Base-by-base conservation (phyloP, 176 grass and related monocot species). In the Musa beccarii region DNA sequence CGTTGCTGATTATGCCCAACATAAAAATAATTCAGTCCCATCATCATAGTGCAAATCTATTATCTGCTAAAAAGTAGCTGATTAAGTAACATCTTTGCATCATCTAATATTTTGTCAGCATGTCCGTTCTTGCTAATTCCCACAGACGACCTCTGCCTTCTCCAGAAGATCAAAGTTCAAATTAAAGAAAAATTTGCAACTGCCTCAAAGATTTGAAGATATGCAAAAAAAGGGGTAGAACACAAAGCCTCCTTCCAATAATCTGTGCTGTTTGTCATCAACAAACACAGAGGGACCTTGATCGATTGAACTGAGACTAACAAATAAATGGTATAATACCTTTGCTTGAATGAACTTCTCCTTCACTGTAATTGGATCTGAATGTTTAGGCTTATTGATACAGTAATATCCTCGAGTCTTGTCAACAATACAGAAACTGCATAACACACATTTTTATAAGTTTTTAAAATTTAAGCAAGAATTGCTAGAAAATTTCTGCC, bases 331-430 rank as follows among this genome's bases (percentile, higher is more conserved):
- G 57, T 66, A 67, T 78, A 68, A 64, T 85, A 93, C 94, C 90
- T 98, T 98, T 69, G 90, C 88, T 79, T 98, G 94, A 89, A 98
- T 98, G 84, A 93, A 93, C 82, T 93, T 98, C 80, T 98, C 90
- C 69, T 98, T 98, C 9, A 89, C 65, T 66, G 94, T 73, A 65
- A 98, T 98, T 77, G 88, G 82, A 85, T 98, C 94, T 0, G 86
- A 93, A 59, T 93, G 88, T 77, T 84, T 98, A 68, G 94, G 94
- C 78, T 93, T 98, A 69, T 63, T 78, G 61, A 84, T 75, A 81
- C 10, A 59, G 56, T 84, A 74, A 53, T 75, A 69, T 26, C 73
- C 77, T 63, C 76, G 62, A 69, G 51, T 83, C 65, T 78, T 93
- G 62, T 89, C 82, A 70, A 51, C 2, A 34, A 20, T 51, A 70